Base-by-base conservation (phyloP, 140 eudicot genomes). In the Bidens hawaiensis region DNA sequence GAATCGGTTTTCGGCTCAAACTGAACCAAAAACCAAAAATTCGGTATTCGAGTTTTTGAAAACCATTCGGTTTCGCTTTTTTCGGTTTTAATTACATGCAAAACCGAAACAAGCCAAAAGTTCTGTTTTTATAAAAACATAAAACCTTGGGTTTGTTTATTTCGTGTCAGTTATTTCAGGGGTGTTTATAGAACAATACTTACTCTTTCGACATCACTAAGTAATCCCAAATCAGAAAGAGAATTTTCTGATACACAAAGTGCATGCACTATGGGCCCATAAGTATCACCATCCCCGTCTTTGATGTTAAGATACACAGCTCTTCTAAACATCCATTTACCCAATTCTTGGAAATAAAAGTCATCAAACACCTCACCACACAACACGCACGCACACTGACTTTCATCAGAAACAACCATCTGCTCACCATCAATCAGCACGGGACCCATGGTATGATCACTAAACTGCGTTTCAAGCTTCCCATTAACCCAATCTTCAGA, bases 311-410 rank as follows among this genome's bases (percentile, higher is more conserved):
- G 60, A 68, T 84, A 72, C 64, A 84, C 79, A 64, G 96, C 94
- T 60, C 71, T 90, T 76, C 70, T 78, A 70, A 90, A 90, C 97
- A 87, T 82, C 97, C 97, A 90, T 51, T 67, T 78, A 24, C 76
- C 84, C 69, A 48, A 65, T 67, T 82, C 85, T 65, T 50, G 75
- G 55, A 74, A 59, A 60, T 84, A 90, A 57, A 75, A 80, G 55
- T 91, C 98, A 65, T 87, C 95, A 71, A 91, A 91, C 72, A 91
- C 40, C 74, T 91, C 96, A 34, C 96, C 98, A 76, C 98, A 91
- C 75, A 87, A 51, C 41, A 84, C 47, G 70, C 98, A 91, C 4
- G 78, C 94, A 51, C 96, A 87, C 5, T 91, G 96, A 76, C 72
- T 80, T 78, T 91, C 98, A 75, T 91, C 96, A 19, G 96, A 95